A percentile compares a stretch with the other conserved stretches of the same genome.
Evolutionary conservation across 768 basidiomycete species (phyloP).

Genomic region (Vararia minispora): DNA sequence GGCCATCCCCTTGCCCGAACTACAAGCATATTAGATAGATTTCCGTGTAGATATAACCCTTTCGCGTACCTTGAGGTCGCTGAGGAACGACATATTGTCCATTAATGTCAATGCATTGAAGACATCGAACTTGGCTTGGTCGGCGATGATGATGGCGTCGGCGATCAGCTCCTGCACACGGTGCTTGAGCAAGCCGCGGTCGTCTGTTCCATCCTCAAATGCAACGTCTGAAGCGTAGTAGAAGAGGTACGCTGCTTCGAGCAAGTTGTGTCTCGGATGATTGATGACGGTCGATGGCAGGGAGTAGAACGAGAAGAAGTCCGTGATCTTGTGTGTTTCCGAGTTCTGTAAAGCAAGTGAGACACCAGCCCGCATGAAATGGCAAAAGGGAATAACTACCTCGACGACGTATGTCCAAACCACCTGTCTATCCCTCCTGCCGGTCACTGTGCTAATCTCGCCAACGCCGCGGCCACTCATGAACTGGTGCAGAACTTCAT

Average conservation of each 20-base stretch:
- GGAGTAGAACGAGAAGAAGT: constrained; percentile 95
- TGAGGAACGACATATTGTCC: constrained; percentile 80
- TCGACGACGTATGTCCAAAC: constrained; percentile 96
- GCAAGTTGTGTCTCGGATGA: constrained; percentile 51
- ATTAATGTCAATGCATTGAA: constrained; percentile 92
- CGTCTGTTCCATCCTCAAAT: constrained; percentile 49
- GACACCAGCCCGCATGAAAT: constrained; percentile 1
- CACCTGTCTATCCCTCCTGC: constrained; percentile 67
- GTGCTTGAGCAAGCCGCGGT: constrained; percentile 50
- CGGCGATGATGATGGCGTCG: constrained; percentile 75
- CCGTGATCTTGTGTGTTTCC: constrained; percentile 73
- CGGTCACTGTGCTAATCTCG: constrained; percentile 32
- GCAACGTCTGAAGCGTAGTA: constrained; percentile 86
- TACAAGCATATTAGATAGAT: constrained; percentile 21
- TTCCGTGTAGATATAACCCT: not conserved
- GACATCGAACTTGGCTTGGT: constrained; percentile 86
- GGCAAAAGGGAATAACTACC: constrained; percentile 29
- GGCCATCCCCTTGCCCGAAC: constrained; percentile 92
- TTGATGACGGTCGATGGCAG: constrained; percentile 90
- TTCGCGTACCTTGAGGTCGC: constrained; percentile 67
- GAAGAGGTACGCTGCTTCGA: constrained; percentile 92
- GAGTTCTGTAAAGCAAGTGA: constrained; percentile 52
- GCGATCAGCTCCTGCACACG: constrained; percentile 62
- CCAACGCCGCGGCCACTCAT: constrained; percentile 71
- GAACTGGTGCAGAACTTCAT: constrained; percentile 82